These are phyloP conservation scores for Myxozyma neotropica DNA, from an alignment of 805 yeast genomes.

Conservation along the genomic window DNA sequence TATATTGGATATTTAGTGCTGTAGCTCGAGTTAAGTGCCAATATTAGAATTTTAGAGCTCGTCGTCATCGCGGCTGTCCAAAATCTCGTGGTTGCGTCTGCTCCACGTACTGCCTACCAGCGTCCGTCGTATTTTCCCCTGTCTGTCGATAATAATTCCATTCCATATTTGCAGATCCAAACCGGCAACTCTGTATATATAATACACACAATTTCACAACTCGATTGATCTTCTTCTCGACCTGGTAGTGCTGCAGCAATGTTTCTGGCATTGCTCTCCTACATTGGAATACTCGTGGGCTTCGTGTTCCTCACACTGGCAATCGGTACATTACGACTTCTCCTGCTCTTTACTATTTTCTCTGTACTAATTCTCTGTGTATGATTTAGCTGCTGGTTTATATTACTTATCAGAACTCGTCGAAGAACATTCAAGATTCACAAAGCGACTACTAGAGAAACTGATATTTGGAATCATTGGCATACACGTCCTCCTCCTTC, in stretches of 20 bases:
- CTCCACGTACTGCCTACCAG: too few relatives aligned
- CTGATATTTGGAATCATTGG: conserved; percentile 64
- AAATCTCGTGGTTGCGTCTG: too few relatives aligned
- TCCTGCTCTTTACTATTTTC: conserved; percentile 45
- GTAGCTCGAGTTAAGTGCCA: too few relatives aligned
- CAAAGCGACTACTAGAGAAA: conserved; percentile 67
- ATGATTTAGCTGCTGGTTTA: conserved; percentile 75
- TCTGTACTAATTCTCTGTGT: conserved; percentile 40
- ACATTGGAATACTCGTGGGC: conserved; percentile 62
- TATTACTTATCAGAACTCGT: conserved; percentile 90
- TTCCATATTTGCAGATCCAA: too few relatives aligned
- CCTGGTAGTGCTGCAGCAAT: conserved; percentile 41
- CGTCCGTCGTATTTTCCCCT: too few relatives aligned
- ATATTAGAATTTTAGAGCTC: too few relatives aligned
- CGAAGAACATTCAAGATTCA: conserved; percentile 88
- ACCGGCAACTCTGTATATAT: too few relatives aligned
- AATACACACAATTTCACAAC: too few relatives aligned
- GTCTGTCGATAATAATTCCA: too few relatives aligned
- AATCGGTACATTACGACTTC: conserved; percentile 38
- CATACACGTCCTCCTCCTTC: conserved; percentile 56
- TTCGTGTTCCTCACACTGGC: conserved; percentile 61
- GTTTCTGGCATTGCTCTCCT: conserved; percentile 62
- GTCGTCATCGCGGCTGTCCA: too few relatives aligned
- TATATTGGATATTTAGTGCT: too few relatives aligned
- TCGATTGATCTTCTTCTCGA: too few relatives aligned